Percentiles rank a stretch among this genome's conserved stretches.
These are phyloP conservation scores for Gnomoniopsis sp. DNA, from an alignment of 2,329 filamentous ascomycete species.

Conservation along the genomic window DNA sequence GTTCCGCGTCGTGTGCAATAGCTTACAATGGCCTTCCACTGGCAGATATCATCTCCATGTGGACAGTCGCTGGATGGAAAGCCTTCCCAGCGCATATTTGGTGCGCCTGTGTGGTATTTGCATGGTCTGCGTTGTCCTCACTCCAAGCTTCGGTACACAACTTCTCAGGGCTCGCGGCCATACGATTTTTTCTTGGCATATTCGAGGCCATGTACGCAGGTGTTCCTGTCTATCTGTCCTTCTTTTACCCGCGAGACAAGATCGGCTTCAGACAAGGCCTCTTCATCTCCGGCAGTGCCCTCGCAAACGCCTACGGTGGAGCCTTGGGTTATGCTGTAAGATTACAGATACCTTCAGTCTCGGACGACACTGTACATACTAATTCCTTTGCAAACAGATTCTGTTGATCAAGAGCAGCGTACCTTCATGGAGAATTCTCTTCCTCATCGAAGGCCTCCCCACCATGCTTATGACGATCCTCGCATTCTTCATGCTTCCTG, in stretches of 20 bases:
- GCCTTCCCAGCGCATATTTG: slow-evolving; percentile 29
- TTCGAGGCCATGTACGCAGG: slow-evolving; percentile 36
- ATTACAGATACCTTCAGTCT: too few relatives aligned
- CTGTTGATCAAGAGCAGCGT: slow-evolving; percentile 26
- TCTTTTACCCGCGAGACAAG: slow-evolving; percentile 57
- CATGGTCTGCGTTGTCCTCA: slow-evolving; percentile 40
- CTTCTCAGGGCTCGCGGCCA: slow-evolving; percentile 35
- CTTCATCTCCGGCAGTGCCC: slow-evolving; percentile 42
- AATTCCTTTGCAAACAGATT: slow-evolving; percentile 18
- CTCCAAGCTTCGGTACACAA: slow-evolving; percentile 36
- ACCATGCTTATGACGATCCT: slow-evolving; percentile 37
- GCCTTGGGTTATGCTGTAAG: slow-evolving; percentile 33
- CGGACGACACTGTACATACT: too few relatives aligned
- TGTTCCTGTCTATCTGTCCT: slow-evolving; percentile 42
- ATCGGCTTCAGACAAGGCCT: slow-evolving; percentile 54
- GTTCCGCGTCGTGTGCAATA: not conserved
- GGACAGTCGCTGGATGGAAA: slow-evolving; percentile 20
- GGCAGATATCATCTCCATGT: slow-evolving; percentile 19
- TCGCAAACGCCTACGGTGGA: slow-evolving; percentile 35
- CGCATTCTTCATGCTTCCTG: slow-evolving; percentile 40
- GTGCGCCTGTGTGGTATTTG: slow-evolving; percentile 39
- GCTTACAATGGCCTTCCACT: not conserved
- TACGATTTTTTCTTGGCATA: slow-evolving; percentile 40
- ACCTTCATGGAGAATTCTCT: slow-evolving; percentile 39
- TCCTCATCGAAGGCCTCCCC: slow-evolving; percentile 42